These are phyloP conservation scores for Aureobasidium leucospermi DNA, from an alignment of 2,329 filamentous ascomycete genomes.

Conservation along the genomic window DNA sequence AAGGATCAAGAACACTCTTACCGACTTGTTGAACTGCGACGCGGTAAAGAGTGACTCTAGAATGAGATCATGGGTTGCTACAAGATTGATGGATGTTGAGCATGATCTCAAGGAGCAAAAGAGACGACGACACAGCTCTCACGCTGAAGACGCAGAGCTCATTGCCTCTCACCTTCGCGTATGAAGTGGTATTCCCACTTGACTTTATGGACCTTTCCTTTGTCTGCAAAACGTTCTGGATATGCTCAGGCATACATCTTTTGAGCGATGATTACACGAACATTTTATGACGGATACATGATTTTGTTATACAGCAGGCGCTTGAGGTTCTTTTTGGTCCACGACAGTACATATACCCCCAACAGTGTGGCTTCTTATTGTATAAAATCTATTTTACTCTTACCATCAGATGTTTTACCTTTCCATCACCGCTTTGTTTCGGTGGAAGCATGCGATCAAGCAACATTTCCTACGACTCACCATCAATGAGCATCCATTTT, in stretches of 20 bases:
- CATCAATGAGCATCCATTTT: not conserved
- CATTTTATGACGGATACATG: not conserved
- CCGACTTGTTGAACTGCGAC: constrained; percentile 47
- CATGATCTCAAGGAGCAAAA: constrained; percentile 40
- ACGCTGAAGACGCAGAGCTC: not conserved
- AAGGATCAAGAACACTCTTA: constrained; percentile 48
- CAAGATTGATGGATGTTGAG: constrained; percentile 47
- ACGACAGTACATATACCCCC: constrained; percentile 5
- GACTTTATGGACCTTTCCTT: not conserved
- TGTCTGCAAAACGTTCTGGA: not conserved
- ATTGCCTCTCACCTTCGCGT: constrained; percentile 3
- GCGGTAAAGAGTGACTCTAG: constrained; percentile 40
- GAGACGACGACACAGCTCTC: constrained; percentile 29
- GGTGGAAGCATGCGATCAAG: not conserved
- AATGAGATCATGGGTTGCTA: constrained; percentile 45
- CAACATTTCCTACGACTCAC: not conserved
- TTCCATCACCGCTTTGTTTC: too few species aligned
- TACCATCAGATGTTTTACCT: not conserved
- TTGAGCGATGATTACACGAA: not conserved
- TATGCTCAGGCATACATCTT: not conserved
- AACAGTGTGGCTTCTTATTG: not conserved
- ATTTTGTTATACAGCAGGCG: constrained; percentile 7
- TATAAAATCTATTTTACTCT: not conserved
- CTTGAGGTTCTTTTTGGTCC: not conserved
- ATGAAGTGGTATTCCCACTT: not conserved